These are phyloP conservation scores for Iris pallida DNA, from an alignment of 116 monocot species.

Conservation along the genomic window DNA sequence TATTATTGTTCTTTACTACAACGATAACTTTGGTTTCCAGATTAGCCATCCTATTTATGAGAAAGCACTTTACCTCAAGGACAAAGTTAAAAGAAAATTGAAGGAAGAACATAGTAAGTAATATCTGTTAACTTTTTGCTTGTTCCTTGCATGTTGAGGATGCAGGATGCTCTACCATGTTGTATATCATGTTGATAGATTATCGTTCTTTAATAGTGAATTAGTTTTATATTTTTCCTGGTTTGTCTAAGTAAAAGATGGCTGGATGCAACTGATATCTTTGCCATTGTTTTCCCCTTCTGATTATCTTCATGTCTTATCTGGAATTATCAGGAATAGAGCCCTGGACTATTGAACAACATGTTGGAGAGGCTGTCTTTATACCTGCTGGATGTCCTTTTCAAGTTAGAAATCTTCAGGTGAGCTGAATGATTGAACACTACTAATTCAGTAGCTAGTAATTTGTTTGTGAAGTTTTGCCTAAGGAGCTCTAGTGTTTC, in stretches of 20 bases:
- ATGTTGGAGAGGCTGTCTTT: conserved; percentile 86
- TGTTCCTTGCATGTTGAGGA: background rate
- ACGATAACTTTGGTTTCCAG: conserved; percentile 28
- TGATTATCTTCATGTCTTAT: background rate
- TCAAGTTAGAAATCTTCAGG: conserved; percentile 80
- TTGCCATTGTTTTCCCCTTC: background rate
- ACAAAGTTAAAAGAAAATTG: conserved; percentile 58
- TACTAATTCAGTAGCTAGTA: background rate
- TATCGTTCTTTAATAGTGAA: background rate
- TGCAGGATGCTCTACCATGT: background rate
- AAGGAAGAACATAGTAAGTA: conserved; percentile 75
- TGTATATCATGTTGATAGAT: background rate
- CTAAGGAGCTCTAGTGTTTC: too few relatives aligned
- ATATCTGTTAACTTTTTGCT: background rate
- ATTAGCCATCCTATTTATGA: conserved; percentile 52
- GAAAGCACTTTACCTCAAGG: conserved; percentile 54
- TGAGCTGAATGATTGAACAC: conserved; percentile 10
- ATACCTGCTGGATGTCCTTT: conserved; percentile 93
- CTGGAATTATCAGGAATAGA: conserved; percentile 51
- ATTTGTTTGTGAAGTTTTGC: background rate
- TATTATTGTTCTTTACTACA: conserved; percentile 5
- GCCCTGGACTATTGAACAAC: conserved; percentile 81
- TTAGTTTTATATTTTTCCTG: too few relatives aligned
- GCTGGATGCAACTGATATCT: too few relatives aligned
- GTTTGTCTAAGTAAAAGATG: too few relatives aligned